A percentile compares a stretch with the other conserved stretches of the same genome.
These are phyloP conservation scores for Podila minutissima DNA, from an alignment of 192 early-diverging fungal species.

Conservation along the genomic window DNA sequence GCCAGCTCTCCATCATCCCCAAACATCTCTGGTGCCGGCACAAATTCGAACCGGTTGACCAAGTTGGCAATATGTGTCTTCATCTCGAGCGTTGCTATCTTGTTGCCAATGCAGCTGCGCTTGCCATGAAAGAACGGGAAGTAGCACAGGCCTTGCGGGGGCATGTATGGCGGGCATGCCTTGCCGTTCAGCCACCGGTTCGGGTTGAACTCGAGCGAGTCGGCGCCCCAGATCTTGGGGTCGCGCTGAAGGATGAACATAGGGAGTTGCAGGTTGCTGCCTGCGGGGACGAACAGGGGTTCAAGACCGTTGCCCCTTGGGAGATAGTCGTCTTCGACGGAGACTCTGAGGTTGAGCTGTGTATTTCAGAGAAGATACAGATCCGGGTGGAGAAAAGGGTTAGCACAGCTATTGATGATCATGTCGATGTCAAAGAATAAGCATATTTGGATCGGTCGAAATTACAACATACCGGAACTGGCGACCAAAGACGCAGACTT, in stretches of 20 bases:
- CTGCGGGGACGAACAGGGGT: slow-evolving; percentile 39
- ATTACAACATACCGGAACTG: slow-evolving; percentile 52
- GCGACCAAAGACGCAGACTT: slow-evolving; percentile 62
- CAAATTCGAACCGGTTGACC: slow-evolving; percentile 55
- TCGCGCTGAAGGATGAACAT: slow-evolving; percentile 58
- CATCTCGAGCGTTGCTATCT: slow-evolving; percentile 64
- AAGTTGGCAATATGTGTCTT: slow-evolving; percentile 60
- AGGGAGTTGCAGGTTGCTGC: slow-evolving; percentile 49
- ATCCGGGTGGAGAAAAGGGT: slow-evolving; percentile 16
- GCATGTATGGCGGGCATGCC: slow-evolving; percentile 28
- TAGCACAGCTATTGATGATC: neutral
- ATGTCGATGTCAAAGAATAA: neutral
- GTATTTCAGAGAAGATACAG: neutral
- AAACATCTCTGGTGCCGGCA: slow-evolving; percentile 54
- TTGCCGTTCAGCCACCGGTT: slow-evolving; percentile 49
- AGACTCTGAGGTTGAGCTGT: slow-evolving; percentile 35
- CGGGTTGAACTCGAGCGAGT: slow-evolving; percentile 53
- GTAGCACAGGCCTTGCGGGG: slow-evolving; percentile 44
- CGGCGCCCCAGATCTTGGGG: slow-evolving; percentile 45
- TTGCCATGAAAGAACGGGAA: slow-evolving; percentile 62
- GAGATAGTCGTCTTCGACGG: slow-evolving; percentile 37
- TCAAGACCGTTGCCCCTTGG: slow-evolving; percentile 53
- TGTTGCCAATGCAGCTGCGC: slow-evolving; percentile 63
- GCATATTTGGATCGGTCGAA: neutral
- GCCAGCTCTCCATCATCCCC: slow-evolving; percentile 14